A percentile compares a stretch with the other conserved stretches of the same genome.
phyloP scores from a whole-genome alignment of 2,329 filamentous ascomycete genomes.

The Tolypocladium tropicale region DNA sequence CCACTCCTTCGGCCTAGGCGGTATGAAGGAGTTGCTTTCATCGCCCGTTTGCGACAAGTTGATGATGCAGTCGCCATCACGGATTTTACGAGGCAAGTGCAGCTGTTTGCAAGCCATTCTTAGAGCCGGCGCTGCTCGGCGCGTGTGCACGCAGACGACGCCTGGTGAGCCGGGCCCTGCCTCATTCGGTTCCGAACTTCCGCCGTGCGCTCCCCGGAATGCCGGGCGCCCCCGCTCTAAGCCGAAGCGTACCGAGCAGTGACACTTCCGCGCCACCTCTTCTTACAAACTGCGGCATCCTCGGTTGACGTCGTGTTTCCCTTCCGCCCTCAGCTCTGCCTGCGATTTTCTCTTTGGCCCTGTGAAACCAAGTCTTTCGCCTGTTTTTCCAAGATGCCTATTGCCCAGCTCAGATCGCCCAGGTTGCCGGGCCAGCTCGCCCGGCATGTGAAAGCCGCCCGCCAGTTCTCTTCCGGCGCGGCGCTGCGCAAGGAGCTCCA shows the following conservation, averaged over 20 bases:
- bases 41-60: too few species aligned
- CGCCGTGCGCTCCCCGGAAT: background rate
- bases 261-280: constrained; percentile 4
- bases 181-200: background rate
- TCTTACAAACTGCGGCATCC: background rate
- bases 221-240: constrained; percentile 18
- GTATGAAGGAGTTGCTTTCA: too few species aligned
- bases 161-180: too few species aligned
- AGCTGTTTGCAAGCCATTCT: background rate
- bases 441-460: constrained; percentile 28
- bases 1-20: too few species aligned
- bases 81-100: background rate
- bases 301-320: background rate
- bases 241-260: constrained; percentile 26
- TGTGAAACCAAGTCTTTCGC: background rate
- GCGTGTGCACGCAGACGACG: too few species aligned
- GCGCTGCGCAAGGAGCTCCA: constrained; percentile 57
- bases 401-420: constrained; percentile 22
- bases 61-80: too few species aligned
- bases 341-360: background rate
- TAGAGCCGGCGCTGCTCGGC: too few species aligned
- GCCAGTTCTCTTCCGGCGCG: constrained; percentile 35
- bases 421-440: constrained; percentile 24
- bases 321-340: background rate
- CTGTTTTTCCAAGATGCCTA: constrained; percentile 14